These are phyloP conservation scores for Jaenimonas drosophilae DNA, from an alignment of 208 protist species.

Conservation along the genomic window DNA sequence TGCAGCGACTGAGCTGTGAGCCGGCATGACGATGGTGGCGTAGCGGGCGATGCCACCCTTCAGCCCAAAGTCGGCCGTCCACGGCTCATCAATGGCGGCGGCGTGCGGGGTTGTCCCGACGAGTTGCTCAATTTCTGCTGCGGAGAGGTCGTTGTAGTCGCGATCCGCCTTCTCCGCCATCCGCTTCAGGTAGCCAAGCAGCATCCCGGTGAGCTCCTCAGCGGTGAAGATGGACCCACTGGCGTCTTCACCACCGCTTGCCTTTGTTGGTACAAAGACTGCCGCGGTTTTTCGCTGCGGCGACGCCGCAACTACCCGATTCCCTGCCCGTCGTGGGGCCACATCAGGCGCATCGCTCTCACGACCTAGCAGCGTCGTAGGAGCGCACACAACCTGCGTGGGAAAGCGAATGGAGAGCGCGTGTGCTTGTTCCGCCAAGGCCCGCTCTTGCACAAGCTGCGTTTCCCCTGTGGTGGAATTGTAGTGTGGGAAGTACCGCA, in stretches of 20 bases:
- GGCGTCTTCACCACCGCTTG: constrained; percentile 4
- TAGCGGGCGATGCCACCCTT: constrained; percentile 12
- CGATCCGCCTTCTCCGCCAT: constrained; percentile 37
- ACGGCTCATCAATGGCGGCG: not conserved
- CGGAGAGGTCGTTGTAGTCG: constrained; percentile 18
- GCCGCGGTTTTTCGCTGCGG: not conserved
- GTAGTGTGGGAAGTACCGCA: constrained; percentile 39
- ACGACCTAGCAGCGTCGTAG: constrained; percentile 34
- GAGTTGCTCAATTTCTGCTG: constrained; percentile 5
- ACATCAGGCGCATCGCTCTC: not conserved
- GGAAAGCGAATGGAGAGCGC: constrained; percentile 75
- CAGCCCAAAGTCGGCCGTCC: not conserved
- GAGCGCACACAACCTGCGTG: constrained; percentile 42
- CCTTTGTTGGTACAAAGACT: constrained; percentile 1
- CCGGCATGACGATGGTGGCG: constrained; percentile 70
- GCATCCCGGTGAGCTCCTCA: constrained; percentile 84
- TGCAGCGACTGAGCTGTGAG: constrained; percentile 45
- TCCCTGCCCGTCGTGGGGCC: not conserved
- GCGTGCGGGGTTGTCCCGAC: not conserved
- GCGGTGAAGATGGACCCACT: constrained; percentile 22
- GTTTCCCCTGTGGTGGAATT: constrained; percentile 1
- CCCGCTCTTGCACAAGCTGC: constrained; percentile 63
- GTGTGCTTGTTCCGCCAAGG: constrained; percentile 76
- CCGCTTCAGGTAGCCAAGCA: constrained; percentile 61
- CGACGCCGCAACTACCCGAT: not conserved